Evolutionary conservation across 2,329 filamentous ascomycete genomes (phyloP), one percentile per base, ranked within the genome.

Genomic region (Kalmusia sp.): DNA sequence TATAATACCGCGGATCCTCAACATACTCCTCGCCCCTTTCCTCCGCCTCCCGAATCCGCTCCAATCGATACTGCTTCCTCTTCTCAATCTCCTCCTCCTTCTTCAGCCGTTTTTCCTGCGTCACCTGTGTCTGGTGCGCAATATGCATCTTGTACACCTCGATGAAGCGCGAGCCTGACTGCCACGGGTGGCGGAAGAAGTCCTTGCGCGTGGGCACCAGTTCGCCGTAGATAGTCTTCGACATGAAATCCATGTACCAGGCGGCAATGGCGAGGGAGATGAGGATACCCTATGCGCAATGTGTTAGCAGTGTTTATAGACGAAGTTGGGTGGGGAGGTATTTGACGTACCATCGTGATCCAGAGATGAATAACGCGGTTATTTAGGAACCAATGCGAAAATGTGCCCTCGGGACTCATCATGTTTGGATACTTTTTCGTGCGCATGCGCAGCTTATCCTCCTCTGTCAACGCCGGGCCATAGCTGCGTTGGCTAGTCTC

Each of bases 31-130:
- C 68, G n/a, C 71, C 69, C 58, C 50, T 64, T 60, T 65, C 67
- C 46, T 65, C 65, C 4, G 65, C 71, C 61, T 67, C 71, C 64
- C 55, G 52, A 61, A 66, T 74, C 72, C 74, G 77, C 55, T 69
- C 63, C 76, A 91, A 88, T 67, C 93, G 87, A 77, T 92, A 99
- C 74, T 90, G 87, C 56, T 85, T 85, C 66, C 93, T 84, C 85
- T 97, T 96, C 73, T 88, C 84, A 24, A 95, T 88, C 77, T 99
- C 95, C 62, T 96, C 92, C 51, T 92, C 82, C 62, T 87, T 87
- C 68, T 83, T 83, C 67, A 86, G 84, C 50, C 93, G 84, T 77
- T 87, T 86, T 75, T 93, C 90, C 47, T 83, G 81, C 24, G 89
- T 89, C 68, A 87, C 78, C 59, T 84, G 80, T 25, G 87, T 88